Evolutionary conservation across 768 basidiomycete species (phyloP).

Genomic region (Imleria badia): DNA sequence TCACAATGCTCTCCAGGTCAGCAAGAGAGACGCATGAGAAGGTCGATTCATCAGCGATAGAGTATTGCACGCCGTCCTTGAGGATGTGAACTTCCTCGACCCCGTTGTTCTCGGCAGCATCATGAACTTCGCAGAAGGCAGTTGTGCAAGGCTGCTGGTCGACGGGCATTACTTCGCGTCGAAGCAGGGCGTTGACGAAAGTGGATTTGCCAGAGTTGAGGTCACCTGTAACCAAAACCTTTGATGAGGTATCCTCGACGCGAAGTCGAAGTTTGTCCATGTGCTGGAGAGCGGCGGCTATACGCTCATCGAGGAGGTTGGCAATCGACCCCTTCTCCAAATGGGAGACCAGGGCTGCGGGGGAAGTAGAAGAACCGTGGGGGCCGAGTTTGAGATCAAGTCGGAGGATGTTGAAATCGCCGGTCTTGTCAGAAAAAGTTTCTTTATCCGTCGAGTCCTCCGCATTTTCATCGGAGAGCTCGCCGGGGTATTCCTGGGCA

Average conservation of each 20-base stretch:
- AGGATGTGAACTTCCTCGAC: conserved; percentile 85
- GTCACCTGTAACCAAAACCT: conserved; percentile 97
- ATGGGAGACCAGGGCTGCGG: conserved; percentile 79
- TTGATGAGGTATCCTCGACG: conserved; percentile 88
- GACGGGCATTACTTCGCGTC: conserved; percentile 90
- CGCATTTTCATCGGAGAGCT: conserved; percentile 13
- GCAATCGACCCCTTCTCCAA: conserved; percentile 93
- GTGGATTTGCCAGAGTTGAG: conserved; percentile 98
- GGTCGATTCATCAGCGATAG: conserved; percentile 69
- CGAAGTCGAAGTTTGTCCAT: conserved; percentile 83
- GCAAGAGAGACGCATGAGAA: conserved; percentile 65
- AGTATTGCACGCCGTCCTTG: conserved; percentile 67
- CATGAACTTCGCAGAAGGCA: conserved; percentile 95
- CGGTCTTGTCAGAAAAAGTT: conserved; percentile 41
- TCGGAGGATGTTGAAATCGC: conserved; percentile 84
- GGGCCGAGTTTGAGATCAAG: conserved; percentile 91
- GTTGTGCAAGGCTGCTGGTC: conserved; percentile 99
- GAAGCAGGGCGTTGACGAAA: conserved; percentile 92
- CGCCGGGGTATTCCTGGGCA: conserved; percentile 34
- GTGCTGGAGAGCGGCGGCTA: conserved; percentile 70
- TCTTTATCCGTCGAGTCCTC: conserved; percentile 32
- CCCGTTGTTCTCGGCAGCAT: conserved; percentile 77
- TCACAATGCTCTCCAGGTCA: conserved; percentile 78
- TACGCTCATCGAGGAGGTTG: conserved; percentile 84
- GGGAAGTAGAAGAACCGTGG: conserved; percentile 57